These are phyloP conservation scores for Globisporangium apiculatum DNA, from an alignment of 352 stramenopile genomes.

Conservation along the genomic window DNA sequence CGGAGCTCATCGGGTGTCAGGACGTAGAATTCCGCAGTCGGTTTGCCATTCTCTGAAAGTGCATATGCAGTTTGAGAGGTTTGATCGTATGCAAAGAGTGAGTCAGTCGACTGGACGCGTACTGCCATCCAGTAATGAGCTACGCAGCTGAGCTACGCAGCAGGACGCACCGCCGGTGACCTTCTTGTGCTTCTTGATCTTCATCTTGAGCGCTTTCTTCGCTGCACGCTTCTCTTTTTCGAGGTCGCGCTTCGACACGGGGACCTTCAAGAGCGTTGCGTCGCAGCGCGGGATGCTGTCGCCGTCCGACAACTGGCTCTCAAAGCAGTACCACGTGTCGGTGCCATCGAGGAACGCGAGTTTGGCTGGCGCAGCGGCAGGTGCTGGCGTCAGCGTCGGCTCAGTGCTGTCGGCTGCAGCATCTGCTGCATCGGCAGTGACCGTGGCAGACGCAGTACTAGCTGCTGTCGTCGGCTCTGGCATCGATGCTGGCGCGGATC, in stretches of 20 bases:
- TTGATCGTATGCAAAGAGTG: background rate
- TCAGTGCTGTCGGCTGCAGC: background rate
- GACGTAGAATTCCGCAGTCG: conserved; percentile 77
- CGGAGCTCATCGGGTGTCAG: conserved; percentile 47
- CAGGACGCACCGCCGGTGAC: conserved; percentile 25
- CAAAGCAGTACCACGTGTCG: conserved; percentile 35
- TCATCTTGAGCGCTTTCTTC: conserved; percentile 82
- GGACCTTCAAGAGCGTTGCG: conserved; percentile 55
- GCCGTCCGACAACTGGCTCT: conserved; percentile 49
- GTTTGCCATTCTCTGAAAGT: conserved; percentile 28
- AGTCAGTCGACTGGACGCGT: too few relatives aligned
- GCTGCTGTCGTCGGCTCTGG: background rate
- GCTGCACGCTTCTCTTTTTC: conserved; percentile 66
- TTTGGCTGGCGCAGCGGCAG: background rate
- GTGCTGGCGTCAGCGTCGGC: too few relatives aligned
- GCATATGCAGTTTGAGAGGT: background rate
- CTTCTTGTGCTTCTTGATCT: conserved; percentile 88
- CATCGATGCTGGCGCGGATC: conserved; percentile 4
- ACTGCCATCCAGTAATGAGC: too few relatives aligned
- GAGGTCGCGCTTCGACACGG: conserved; percentile 66
- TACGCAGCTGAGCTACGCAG: too few relatives aligned
- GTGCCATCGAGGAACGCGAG: conserved; percentile 32
- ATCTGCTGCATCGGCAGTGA: background rate
- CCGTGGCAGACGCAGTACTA: background rate
- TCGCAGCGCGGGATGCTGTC: conserved; percentile 77